Base-by-base conservation (phyloP, 495 filamentous ascomycete genomes). In the Trichoderma virens region DNA sequence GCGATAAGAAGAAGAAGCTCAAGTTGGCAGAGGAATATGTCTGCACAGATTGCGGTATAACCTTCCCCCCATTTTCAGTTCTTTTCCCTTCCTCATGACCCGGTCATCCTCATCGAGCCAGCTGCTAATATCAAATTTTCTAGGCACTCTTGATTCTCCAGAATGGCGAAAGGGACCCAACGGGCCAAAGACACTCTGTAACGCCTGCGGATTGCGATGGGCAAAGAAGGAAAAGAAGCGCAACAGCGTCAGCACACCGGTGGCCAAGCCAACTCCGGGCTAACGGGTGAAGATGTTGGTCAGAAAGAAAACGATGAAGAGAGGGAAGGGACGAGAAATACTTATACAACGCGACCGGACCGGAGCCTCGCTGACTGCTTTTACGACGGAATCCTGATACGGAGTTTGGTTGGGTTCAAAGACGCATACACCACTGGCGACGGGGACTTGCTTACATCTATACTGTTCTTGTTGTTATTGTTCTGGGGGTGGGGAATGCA, bases 151-250 rank as follows among this genome's bases (percentile, higher is more conserved):
- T 2, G 94, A 97, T 68, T 95, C 90, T 18, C 94, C 94, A 0
- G 94, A 98, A 78, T 98, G 94, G 94, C 83, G 94, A 64, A 98
- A 97, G 71, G 94, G 94, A 0, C 94, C 94, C 0, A 88, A 83
- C 62, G 94, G 94, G 7, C 94, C 94, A 3, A 98, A 98, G 77
- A 97, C 93, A 2, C 78, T 98, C 54, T 98, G 94, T 76, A 98
- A 98, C 79, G 94, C 94, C 27, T 98, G 94, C 76, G 94, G 94
- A 65, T 83, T 92, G 76, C 85, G 89, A 16, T 91, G 88, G 88
- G 88, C 89, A 2, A 92, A 92, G 71, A 89, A 86, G 68, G 87
- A 90, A 66, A 90, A 91, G 75, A 91, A 88, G 71, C 79, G 71
- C 62, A 76, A 70, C 43, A 71, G 38, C 38, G 35, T 35, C 59